Percentiles rank a stretch among this genome's conserved stretches.
Evolutionary conservation across 352 stramenopile genomes (phyloP).

Genomic region (Phytophthora cactorum): DNA sequence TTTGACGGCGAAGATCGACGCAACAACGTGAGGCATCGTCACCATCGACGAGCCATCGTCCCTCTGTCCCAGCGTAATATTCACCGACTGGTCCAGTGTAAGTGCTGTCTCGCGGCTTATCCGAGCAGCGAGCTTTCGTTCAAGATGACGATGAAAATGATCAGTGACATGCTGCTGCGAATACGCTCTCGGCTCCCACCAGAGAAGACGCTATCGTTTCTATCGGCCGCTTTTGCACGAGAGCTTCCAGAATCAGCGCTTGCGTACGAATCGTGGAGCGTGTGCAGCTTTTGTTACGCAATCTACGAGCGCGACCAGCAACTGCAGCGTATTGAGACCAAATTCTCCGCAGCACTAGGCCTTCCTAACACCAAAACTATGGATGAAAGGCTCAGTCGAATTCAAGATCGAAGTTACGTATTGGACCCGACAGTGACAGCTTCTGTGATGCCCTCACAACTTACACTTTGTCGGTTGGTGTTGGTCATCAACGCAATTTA

Average conservation of each 20-base stretch:
- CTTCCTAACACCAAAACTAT: slow-evolving; percentile 42
- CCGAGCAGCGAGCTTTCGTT: slow-evolving; percentile 78
- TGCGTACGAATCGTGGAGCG: slow-evolving; percentile 87
- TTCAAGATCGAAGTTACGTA: slow-evolving; percentile 51
- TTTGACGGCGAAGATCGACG: slow-evolving; percentile 25
- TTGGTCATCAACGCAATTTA: slow-evolving; percentile 85
- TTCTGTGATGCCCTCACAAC: slow-evolving; percentile 57
- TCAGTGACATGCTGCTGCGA: slow-evolving; percentile 79
- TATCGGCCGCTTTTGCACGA: slow-evolving; percentile 48
- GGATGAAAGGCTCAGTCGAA: slow-evolving; percentile 50
- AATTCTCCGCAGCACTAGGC: slow-evolving; percentile 61
- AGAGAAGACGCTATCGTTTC: slow-evolving; percentile 58
- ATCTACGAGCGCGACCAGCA: slow-evolving; percentile 88
- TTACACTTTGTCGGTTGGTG: slow-evolving; percentile 81
- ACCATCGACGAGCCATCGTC: slow-evolving; percentile 25
- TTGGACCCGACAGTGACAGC: slow-evolving; percentile 54
- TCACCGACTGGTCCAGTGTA: slow-evolving; percentile 78
- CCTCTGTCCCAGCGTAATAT: slow-evolving; percentile 65
- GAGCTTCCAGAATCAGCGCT: slow-evolving; percentile 58
- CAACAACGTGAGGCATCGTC: slow-evolving; percentile 17
- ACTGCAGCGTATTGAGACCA: slow-evolving; percentile 69
- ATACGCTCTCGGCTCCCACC: slow-evolving; percentile 61
- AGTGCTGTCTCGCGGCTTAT: slow-evolving; percentile 79
- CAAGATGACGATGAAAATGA: slow-evolving; percentile 92
- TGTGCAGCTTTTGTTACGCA: slow-evolving; percentile 85